A percentile compares a stretch with the other conserved stretches of the same genome.
Evolutionary conservation across 768 basidiomycete species (phyloP).

Genomic region (Udeniomyces megalosporus): DNA sequence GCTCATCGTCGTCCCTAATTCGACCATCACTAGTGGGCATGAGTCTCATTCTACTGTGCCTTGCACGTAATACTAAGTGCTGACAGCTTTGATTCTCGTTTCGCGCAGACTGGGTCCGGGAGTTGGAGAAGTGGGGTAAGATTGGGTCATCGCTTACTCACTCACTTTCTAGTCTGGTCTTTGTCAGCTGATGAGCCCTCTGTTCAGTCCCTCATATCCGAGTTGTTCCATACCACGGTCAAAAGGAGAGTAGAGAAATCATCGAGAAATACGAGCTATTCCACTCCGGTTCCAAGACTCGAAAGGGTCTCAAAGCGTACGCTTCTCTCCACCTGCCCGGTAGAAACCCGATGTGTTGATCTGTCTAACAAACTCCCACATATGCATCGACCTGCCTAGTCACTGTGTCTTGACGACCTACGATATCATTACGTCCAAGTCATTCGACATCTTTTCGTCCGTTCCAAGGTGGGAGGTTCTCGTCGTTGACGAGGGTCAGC

Average conservation of each 20-base stretch:
- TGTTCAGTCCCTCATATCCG: conserved; percentile 43
- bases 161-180: too few species aligned
- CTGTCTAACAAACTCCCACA: too few species aligned
- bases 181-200: too few species aligned
- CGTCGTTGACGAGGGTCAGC: conserved; percentile 32
- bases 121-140: conserved; percentile 59
- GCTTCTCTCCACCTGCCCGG: neutral
- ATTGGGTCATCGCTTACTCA: too few species aligned
- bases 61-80: neutral
- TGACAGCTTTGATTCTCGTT: neutral
- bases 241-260: conserved; percentile 58
- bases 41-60: conserved; percentile 54
- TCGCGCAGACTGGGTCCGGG: conserved; percentile 54
- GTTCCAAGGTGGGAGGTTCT: conserved; percentile 88
- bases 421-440: conserved; percentile 50
- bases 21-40: conserved; percentile 27
- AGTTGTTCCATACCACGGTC: conserved; percentile 72
- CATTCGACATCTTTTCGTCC: conserved; percentile 62
- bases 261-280: conserved; percentile 67
- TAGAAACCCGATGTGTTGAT: neutral
- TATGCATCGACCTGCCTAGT: neutral
- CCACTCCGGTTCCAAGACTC: conserved; percentile 32
- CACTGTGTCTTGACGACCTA: conserved; percentile 71
- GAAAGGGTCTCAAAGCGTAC: conserved; percentile 28
- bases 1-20: conserved; percentile 88